A percentile compares a stretch with the other conserved stretches of the same genome.
phyloP scores from a whole-genome alignment of 2,329 filamentous ascomycete species.

The Periglandula ipomoeae region DNA sequence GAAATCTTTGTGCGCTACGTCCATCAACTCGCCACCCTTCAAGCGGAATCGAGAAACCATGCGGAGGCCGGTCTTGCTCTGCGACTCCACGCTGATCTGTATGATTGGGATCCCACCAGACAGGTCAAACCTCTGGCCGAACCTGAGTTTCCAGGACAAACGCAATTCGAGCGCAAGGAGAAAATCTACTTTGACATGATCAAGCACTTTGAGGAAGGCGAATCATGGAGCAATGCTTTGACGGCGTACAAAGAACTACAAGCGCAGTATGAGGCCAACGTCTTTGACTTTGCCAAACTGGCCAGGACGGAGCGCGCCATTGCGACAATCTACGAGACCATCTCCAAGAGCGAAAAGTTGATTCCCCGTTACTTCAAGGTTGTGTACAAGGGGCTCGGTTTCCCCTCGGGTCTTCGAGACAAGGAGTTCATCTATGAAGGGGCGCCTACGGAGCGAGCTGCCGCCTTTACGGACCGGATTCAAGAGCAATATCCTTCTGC shows the following conservation, averaged over 20 bases:
- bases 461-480: slow-evolving; percentile 82
- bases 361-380: slow-evolving; percentile 88
- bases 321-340: slow-evolving; percentile 82
- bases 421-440: slow-evolving; percentile 93
- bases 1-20: slow-evolving; percentile 96
- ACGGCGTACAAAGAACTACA: slow-evolving; percentile 85
- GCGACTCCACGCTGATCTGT: slow-evolving; percentile 83
- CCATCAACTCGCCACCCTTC: slow-evolving; percentile 75
- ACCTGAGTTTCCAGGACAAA: slow-evolving; percentile 72
- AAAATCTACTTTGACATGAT: slow-evolving; percentile 90
- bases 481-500: slow-evolving; percentile 83
- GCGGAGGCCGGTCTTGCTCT: slow-evolving; percentile 85
- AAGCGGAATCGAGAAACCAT: slow-evolving; percentile 65
- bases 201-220: slow-evolving; percentile 87
- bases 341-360: slow-evolving; percentile 70
- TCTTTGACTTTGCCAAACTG: slow-evolving; percentile 87
- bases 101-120: slow-evolving; percentile 75
- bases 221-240: slow-evolving; percentile 84
- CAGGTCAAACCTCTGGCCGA: slow-evolving; percentile 58
- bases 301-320: slow-evolving; percentile 84
- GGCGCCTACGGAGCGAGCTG: slow-evolving; percentile 63
- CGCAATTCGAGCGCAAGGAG: slow-evolving; percentile 87
- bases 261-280: slow-evolving; percentile 78
- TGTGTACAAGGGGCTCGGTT: slow-evolving; percentile 80
- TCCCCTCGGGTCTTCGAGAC: slow-evolving; percentile 70